Evolutionary conservation across 139 green algal species (phyloP).

Genomic region (Chlamydomonas schloesseri): DNA sequence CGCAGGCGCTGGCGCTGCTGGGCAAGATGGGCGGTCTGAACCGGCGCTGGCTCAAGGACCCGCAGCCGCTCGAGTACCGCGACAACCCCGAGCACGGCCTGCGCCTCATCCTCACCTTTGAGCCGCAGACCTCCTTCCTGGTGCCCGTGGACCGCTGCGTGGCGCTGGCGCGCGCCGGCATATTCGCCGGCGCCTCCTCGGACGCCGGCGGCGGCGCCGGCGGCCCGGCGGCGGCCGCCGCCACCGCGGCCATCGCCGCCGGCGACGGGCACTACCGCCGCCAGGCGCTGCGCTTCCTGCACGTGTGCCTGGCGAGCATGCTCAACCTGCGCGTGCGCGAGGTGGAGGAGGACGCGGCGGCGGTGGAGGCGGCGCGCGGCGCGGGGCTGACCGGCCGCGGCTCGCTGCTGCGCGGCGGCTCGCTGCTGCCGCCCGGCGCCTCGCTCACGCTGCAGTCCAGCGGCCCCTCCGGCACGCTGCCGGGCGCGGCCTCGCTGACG

Average conservation of each 20-base stretch:
- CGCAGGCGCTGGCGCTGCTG: constrained; percentile 75
- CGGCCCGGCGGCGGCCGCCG: neutral
- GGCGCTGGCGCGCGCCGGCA: constrained; percentile 44
- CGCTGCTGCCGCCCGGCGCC: neutral
- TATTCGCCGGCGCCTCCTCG: constrained; percentile 21
- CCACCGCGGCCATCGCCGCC: neutral
- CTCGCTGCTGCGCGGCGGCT: neutral
- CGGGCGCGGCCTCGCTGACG: too few relatives aligned
- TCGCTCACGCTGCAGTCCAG: too few relatives aligned
- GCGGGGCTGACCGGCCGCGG: neutral
- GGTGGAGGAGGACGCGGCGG: constrained; percentile 26
- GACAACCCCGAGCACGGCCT: constrained; percentile 96
- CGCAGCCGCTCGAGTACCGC: constrained; percentile 83
- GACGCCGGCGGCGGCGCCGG: neutral
- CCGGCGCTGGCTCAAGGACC: constrained; percentile 85
- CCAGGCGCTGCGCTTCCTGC: constrained; percentile 86
- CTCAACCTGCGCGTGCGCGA: constrained; percentile 80
- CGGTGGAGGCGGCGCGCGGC: constrained; percentile 14
- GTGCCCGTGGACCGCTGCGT: constrained; percentile 92
- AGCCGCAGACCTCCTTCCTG: constrained; percentile 90
- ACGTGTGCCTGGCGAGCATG: constrained; percentile 83
- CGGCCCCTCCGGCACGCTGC: too few relatives aligned
- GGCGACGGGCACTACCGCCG: constrained; percentile 60
- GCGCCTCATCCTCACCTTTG: constrained; percentile 95
- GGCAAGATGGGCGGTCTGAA: constrained; percentile 97